Evolutionary conservation across 768 basidiomycete genomes (phyloP).

Genomic region (Polyporus arcularius): DNA sequence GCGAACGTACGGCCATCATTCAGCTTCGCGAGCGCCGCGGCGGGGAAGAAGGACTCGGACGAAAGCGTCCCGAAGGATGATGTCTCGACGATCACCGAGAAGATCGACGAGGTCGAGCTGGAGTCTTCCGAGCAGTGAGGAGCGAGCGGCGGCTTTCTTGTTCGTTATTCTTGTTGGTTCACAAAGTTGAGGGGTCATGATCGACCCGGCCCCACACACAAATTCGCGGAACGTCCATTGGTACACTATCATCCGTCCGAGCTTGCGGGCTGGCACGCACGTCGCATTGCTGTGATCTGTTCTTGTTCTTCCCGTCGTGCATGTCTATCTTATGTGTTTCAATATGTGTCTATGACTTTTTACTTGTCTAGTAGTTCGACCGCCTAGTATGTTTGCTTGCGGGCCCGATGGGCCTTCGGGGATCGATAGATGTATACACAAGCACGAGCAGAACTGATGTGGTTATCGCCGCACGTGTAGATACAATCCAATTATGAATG

Average conservation of each 20-base stretch:
- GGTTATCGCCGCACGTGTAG: too few relatives aligned
- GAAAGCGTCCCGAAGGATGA: slow-evolving; percentile 25
- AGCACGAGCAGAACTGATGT: too few relatives aligned
- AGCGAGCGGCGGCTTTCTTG: not conserved
- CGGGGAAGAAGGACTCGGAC: slow-evolving; percentile 42
- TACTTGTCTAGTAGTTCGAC: slow-evolving; percentile 9
- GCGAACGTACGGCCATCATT: slow-evolving; percentile 69
- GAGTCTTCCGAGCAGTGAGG: slow-evolving; percentile 15
- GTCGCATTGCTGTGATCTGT: slow-evolving; percentile 21
- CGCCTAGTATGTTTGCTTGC: not conserved
- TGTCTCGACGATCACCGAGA: slow-evolving; percentile 29
- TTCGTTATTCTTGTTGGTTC: too few relatives aligned
- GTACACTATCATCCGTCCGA: not conserved
- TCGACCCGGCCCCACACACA: not conserved
- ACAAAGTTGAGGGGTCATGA: too few relatives aligned
- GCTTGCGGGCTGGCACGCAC: slow-evolving; percentile 1
- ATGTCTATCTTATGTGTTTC: slow-evolving; percentile 24
- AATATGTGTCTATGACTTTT: slow-evolving; percentile 14
- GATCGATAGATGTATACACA: too few relatives aligned
- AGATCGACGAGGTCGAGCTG: slow-evolving; percentile 37
- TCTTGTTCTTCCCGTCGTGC: slow-evolving; percentile 9
- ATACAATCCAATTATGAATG: too few relatives aligned
- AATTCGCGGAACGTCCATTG: not conserved
- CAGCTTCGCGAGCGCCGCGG: slow-evolving; percentile 82
- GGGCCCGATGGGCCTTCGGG: not conserved